Percentiles rank a stretch among this genome's conserved stretches.
phyloP scores from a whole-genome alignment of 192 early-diverging fungal species.

The Phycomyces blakesleeanus region DNA sequence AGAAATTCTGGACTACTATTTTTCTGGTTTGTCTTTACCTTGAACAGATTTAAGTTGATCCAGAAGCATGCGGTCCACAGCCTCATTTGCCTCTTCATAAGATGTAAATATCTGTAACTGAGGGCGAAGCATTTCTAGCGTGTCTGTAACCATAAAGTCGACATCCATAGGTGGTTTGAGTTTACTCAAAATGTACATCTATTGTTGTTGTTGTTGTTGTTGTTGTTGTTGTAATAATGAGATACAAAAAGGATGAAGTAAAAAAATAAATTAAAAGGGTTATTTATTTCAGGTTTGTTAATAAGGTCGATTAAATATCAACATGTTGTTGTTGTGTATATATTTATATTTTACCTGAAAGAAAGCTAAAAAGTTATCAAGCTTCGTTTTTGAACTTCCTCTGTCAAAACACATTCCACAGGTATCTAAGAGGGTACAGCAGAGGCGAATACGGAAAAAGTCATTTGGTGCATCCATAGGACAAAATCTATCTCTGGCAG shows the following conservation, averaged over 20 bases:
- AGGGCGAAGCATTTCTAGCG: constrained; percentile 71
- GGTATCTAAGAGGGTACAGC: constrained; percentile 81
- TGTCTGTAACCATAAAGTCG: constrained; percentile 79
- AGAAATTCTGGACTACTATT: too few species aligned
- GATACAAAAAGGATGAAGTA: too few species aligned
- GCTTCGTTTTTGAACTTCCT: constrained; percentile 57
- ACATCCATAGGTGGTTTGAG: constrained; percentile 79
- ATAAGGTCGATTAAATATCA: too few species aligned
- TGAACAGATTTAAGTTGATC: constrained; percentile 48
- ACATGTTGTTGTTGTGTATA: too few species aligned
- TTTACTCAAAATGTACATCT: constrained; percentile 89
- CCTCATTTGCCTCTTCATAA: constrained; percentile 80
- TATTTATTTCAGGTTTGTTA: too few species aligned
- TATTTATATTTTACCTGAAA: constrained; percentile 76
- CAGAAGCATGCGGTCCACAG: constrained; percentile 54
- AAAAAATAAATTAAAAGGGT: too few species aligned
- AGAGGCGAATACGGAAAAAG: constrained; percentile 89
- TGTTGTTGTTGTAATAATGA: too few species aligned
- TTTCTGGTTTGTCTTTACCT: constrained; percentile 23
- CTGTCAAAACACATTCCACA: constrained; percentile 82
- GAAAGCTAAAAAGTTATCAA: constrained; percentile 75
- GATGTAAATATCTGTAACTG: constrained; percentile 51
- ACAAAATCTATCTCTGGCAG: constrained; percentile 53
- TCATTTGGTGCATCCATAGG: constrained; percentile 78
- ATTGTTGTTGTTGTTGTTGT: too few species aligned